These are phyloP conservation scores for Nicotiana undulata DNA, from an alignment of 257 asterid species.

Conservation along the genomic window DNA sequence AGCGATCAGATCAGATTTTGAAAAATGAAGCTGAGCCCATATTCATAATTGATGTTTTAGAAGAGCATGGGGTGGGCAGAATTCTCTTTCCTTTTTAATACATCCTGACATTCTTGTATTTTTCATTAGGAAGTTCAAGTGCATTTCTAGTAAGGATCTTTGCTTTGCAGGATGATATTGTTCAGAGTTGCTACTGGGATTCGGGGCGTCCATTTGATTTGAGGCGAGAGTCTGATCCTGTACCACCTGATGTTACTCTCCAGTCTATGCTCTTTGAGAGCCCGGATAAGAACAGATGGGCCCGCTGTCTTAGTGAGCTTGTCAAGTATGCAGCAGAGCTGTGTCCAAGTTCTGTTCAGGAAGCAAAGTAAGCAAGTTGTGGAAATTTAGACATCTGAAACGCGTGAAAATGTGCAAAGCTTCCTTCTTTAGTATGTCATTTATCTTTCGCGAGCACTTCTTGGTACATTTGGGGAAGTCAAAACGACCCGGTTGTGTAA, in stretches of 20 bases:
- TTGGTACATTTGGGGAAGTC: neutral
- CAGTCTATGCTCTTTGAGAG: slow-evolving; percentile 94
- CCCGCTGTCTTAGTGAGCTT: slow-evolving; percentile 91
- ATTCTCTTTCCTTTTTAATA: slow-evolving; percentile 11
- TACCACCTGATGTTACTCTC: slow-evolving; percentile 89
- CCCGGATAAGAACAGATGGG: slow-evolving; percentile 98
- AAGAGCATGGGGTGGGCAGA: slow-evolving; percentile 90
- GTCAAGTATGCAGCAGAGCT: slow-evolving; percentile 90
- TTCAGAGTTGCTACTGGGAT: slow-evolving; percentile 99
- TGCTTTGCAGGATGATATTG: slow-evolving; percentile 83
- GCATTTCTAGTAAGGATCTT: slow-evolving; percentile 7
- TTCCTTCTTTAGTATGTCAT: neutral
- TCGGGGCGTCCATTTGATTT: slow-evolving; percentile 88
- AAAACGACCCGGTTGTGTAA: neutral
- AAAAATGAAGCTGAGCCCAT: slow-evolving; percentile 84
- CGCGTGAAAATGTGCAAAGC: neutral
- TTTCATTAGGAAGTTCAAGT: slow-evolving; percentile 5
- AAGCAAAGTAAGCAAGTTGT: slow-evolving; percentile 68
- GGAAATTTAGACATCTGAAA: neutral
- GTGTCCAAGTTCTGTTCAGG: slow-evolving; percentile 91
- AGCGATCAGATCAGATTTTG: slow-evolving; percentile 47
- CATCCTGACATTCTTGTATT: neutral
- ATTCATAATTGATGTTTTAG: slow-evolving; percentile 94
- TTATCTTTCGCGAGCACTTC: neutral
- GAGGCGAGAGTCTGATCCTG: slow-evolving; percentile 90